These are phyloP conservation scores for Chenopodium berlandieri DNA, from an alignment of 148 eudicot genomes.

Conservation along the genomic window DNA sequence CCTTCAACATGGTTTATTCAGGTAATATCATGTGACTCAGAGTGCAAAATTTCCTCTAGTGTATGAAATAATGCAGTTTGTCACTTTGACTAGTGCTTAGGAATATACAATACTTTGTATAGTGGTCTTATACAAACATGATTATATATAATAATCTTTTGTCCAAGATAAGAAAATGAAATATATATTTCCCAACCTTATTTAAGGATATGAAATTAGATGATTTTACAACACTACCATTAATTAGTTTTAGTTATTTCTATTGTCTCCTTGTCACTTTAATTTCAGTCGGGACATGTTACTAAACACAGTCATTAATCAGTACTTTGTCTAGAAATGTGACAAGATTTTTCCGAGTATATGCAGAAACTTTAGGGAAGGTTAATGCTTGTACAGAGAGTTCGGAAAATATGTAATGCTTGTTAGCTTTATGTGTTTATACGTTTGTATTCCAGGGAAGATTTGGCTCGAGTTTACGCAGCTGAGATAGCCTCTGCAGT, in stretches of 20 bases:
- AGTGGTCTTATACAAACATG: neutral
- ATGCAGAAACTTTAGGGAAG: neutral
- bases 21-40: slow-evolving; percentile 19
- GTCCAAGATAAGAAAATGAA: too few species aligned
- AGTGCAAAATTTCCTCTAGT: neutral
- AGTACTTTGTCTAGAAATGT: too few species aligned
- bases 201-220: neutral
- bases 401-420: too few species aligned
- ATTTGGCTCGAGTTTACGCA: slow-evolving; percentile 46
- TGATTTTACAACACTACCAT: neutral
- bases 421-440: neutral
- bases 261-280: too few species aligned
- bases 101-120: neutral
- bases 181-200: too few species aligned
- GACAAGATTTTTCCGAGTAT: neutral
- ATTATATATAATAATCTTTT: too few species aligned
- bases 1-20: slow-evolving; percentile 45
- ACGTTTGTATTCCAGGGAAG: slow-evolving; percentile 37
- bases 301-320: too few species aligned
- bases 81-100: neutral
- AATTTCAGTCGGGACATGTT: too few species aligned
- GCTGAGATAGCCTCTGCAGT: slow-evolving; percentile 59
- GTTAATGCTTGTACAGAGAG: neutral
- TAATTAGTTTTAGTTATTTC: too few species aligned
- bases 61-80: neutral